Conservation (phyloP, 2,329 filamentous ascomycete species). For the Rhexocercosporidium sp. region DNA sequence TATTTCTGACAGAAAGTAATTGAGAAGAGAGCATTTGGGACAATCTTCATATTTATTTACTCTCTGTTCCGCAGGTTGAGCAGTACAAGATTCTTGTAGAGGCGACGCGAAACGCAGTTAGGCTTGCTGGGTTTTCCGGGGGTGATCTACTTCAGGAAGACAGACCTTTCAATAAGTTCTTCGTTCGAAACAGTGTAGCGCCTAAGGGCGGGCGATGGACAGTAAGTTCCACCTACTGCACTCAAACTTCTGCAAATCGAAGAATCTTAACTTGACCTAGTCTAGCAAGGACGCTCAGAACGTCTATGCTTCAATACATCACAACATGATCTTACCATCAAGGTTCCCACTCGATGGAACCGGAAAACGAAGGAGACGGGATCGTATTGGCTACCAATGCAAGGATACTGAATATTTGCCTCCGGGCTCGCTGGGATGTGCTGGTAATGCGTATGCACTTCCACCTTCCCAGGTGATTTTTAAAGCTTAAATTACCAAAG, state of each 20-base stretch:
- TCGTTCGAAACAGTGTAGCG: constrained; percentile 7
- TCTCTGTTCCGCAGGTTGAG: too few relatives aligned
- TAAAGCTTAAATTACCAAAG: constrained; percentile 6
- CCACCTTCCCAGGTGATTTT: not conserved
- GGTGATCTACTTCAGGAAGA: constrained; percentile 5
- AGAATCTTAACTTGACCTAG: not conserved
- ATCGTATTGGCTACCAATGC: constrained; percentile 2
- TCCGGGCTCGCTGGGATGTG: not conserved
- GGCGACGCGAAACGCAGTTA: constrained; percentile 3
- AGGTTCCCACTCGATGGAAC: constrained; percentile 1
- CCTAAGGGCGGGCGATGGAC: not conserved
- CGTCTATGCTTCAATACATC: not conserved
- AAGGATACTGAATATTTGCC: constrained; percentile 8
- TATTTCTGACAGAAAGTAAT: too few relatives aligned
- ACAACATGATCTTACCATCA: constrained; percentile 6
- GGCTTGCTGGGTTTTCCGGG: constrained; percentile 8
- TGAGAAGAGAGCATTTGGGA: too few relatives aligned
- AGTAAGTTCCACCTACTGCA: not conserved
- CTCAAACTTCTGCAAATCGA: not conserved
- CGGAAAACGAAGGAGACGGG: not conserved
- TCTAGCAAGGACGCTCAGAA: constrained; percentile 7
- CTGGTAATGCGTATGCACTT: not conserved
- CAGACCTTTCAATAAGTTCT: constrained; percentile 6
- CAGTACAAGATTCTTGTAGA: not conserved
- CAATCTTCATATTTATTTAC: too few relatives aligned